Conservation (phyloP, 2,329 filamentous ascomycete genomes). For the Paecilomyces sp. region DNA sequence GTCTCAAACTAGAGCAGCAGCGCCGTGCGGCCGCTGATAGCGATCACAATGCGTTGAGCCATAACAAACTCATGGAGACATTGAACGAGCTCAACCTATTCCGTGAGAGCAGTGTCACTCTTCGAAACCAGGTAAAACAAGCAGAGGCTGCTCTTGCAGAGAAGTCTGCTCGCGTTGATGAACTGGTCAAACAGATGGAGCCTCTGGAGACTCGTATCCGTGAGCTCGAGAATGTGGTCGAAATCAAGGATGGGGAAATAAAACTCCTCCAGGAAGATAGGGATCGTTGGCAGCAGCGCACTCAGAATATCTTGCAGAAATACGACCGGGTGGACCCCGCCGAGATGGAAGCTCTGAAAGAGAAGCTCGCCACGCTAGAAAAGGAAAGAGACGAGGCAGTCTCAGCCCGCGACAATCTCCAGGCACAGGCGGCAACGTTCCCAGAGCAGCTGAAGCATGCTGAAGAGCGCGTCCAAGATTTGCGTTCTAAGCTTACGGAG, state of each 20-base stretch:
- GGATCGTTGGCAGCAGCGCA: constrained; percentile 91
- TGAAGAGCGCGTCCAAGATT: constrained; percentile 45
- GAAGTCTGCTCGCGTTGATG: constrained; percentile 67
- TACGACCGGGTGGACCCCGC: constrained; percentile 93
- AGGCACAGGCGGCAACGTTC: constrained; percentile 42
- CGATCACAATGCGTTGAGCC: constrained; percentile 65
- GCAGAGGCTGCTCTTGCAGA: constrained; percentile 68
- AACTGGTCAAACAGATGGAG: constrained; percentile 67
- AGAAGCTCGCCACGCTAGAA: constrained; percentile 61
- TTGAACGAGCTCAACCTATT: constrained; percentile 93
- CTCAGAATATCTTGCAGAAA: constrained; percentile 90
- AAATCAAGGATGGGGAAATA: constrained; percentile 79
- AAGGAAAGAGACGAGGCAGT: constrained; percentile 61
- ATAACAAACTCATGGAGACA: constrained; percentile 88
- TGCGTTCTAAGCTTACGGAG: constrained; percentile 38
- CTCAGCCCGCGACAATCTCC: constrained; percentile 43
- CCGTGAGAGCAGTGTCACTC: constrained; percentile 85
- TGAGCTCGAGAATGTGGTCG: constrained; percentile 74
- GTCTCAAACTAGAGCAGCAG: constrained; percentile 85
- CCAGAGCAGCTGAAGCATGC: constrained; percentile 41
- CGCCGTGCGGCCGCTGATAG: constrained; percentile 68
- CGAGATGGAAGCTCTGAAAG: constrained; percentile 83
- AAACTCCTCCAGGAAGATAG: constrained; percentile 84
- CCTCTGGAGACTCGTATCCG: constrained; percentile 74
- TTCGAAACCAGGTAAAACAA: constrained; percentile 78